Base-by-base conservation (phyloP, 495 filamentous ascomycete species). In the Thermochaetoides thermophila region DNA sequence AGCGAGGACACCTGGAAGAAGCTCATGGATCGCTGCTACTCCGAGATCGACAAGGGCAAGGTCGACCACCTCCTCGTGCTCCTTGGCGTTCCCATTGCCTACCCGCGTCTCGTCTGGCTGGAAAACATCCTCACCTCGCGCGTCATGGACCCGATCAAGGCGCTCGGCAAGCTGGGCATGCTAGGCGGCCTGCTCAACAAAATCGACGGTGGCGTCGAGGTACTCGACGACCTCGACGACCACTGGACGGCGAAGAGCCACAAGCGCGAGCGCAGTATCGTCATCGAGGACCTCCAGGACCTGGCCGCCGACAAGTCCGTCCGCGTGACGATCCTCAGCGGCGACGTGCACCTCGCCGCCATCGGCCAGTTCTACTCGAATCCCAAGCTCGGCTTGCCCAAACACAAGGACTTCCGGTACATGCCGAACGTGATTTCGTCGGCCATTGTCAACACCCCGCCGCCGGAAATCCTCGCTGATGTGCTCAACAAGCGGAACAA, bases 201-300 rank as follows among this genome's bases (percentile, higher is more conserved):
- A 35, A 83, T 91, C 46, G 86, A 94, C 47, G 86, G 83, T 33
- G 85, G 83, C 27, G 81, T 93, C 5, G 91, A 95, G 55, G 81
- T 97, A 11, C 66, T 92, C 17, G 89, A 96, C 56, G 83, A 91
- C 49, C 62, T 91, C 7, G 80, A 85, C 43, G 89, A 97, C 53
- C 87, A 96, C 49, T 97, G 89, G 89, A 92, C 89, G 3, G 86
- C 89, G 14, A 91, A 82, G 45, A 78, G 84, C 47, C 84, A 94
- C 56, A 96, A 96, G 50, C 55, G 61, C 8, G 89, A 97, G 58
- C 72, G 89, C 19, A 80, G 75, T 42, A 79, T 78, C 61, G 69
- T 95, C 42, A 74, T 97, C 21, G 74, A 87, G 45, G 82, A 91
- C 35, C 65, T 97, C 11, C 89, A 97, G 51, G 78, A 84, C 43